Evolutionary conservation across 108 stramenopile genomes (phyloP), one percentile per base, ranked within the genome.

Genomic region (Hondaea fermentalgiana): DNA sequence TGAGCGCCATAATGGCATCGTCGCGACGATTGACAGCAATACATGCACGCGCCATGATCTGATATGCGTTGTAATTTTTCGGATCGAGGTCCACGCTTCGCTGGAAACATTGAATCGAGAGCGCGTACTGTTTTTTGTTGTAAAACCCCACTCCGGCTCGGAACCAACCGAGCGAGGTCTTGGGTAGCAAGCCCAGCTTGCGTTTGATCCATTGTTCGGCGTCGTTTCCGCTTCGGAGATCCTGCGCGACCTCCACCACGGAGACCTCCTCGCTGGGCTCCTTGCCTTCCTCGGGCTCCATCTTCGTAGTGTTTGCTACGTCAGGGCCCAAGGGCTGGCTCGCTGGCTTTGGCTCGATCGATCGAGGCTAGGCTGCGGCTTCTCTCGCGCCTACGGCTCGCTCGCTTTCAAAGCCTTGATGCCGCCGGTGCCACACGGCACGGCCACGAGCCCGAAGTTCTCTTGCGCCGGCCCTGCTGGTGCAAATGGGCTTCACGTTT

Each of bases 61-160:
- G 76, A 35, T 25, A 83, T 1, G 76, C 76, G 51, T 83, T 83
- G 23, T 83, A 83, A 45, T 83, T 83, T 28, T 83, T 12, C 49
- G 76, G 76, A 23, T 83, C 76, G 3, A 83, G 76, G 49, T 83
- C 28, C 17, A 83, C 76, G 28, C 49, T 53, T 12, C 76, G 45
- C 51, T 83, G 76, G 51, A 83, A 83, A 45, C 76, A 83, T 4
- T 83, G 76, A 12, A 83, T 83, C 45, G 76, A 83, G 76, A 83
- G 51, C 19, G 76, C 76, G 28, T 83, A 83, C 76, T 83, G 76
- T 35, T 83, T 83, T 45, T 83, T 83, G 76, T 83, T 83, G 76
- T 83, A 83, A 35, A 83, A 83, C 19, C 76, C 76, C n/a, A 83
- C 76, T 43, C 76, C 76, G 45, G 76, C 76, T 43, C 76, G 76